These are phyloP conservation scores for Prunus yedoensis DNA, from an alignment of 331 rosid species.

Conservation along the genomic window DNA sequence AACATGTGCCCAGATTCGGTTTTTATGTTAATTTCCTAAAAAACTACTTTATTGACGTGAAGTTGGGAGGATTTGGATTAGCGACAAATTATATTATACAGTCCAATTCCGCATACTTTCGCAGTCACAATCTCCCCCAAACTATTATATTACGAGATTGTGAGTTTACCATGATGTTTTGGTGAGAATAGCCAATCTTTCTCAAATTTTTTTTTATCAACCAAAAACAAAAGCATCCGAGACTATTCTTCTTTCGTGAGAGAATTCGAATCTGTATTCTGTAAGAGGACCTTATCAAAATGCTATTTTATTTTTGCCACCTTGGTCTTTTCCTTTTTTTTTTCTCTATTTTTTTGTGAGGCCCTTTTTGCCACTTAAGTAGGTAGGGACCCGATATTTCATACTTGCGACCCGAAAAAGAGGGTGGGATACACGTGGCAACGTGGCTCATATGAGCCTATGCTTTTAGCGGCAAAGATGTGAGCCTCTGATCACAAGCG, in stretches of 20 bases:
- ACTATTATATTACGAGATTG: too few species aligned
- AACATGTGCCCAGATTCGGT: not conserved
- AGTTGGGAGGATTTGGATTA: not conserved
- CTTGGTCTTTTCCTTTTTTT: too few species aligned
- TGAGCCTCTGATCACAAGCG: too few species aligned
- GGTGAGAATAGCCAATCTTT: too few species aligned
- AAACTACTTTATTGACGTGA: not conserved
- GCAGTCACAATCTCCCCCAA: too few species aligned
- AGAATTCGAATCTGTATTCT: not conserved
- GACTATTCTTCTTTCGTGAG: not conserved
- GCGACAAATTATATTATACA: not conserved
- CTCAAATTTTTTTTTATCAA: fast-evolving
- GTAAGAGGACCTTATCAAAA: not conserved
- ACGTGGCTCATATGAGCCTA: not conserved
- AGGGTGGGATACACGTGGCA: not conserved
- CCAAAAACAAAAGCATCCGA: too few species aligned
- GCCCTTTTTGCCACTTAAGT: not conserved
- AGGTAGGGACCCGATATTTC: not conserved
- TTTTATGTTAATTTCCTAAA: not conserved
- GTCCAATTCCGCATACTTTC: not conserved
- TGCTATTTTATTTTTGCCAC: not conserved
- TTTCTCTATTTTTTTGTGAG: too few species aligned
- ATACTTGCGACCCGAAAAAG: not conserved
- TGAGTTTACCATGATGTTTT: too few species aligned
- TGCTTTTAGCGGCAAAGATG: not conserved